A percentile compares a stretch with the other conserved stretches of the same genome.
Conservation (phyloP, 495 filamentous ascomycete species). For the Penicillium steckii region DNA sequence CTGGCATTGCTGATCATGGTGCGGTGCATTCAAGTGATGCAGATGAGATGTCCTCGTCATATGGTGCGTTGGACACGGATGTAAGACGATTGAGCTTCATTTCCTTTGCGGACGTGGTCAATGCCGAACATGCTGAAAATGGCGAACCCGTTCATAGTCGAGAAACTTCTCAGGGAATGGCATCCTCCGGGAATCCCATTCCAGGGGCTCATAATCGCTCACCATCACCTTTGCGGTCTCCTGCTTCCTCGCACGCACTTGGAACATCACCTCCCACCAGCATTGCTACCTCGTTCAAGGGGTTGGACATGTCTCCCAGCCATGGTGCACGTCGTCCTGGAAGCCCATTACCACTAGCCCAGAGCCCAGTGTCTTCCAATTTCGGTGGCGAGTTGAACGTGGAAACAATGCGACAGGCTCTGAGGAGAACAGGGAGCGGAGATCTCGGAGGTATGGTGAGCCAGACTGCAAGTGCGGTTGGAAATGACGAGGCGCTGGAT, state of each 20-base stretch:
- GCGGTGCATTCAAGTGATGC: slow-evolving; percentile 50
- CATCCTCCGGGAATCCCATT: slow-evolving; percentile 36
- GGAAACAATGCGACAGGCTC: slow-evolving; percentile 87
- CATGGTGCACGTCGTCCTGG: slow-evolving; percentile 30
- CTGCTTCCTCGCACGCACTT: slow-evolving; percentile 61
- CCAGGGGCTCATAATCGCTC: slow-evolving; percentile 61
- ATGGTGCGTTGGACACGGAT: slow-evolving; percentile 67
- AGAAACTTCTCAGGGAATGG: slow-evolving; percentile 60
- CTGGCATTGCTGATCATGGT: slow-evolving; percentile 47
- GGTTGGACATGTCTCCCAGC: slow-evolving; percentile 59
- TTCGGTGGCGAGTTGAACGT: slow-evolving; percentile 71
- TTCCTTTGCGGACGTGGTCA: slow-evolving; percentile 93
- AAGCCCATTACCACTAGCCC: slow-evolving; percentile 26
- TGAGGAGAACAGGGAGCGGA: slow-evolving; percentile 69
- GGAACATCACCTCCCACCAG: slow-evolving; percentile 67
- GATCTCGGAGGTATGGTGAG: slow-evolving; percentile 67
- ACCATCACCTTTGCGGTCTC: slow-evolving; percentile 69
- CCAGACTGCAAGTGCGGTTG: slow-evolving; percentile 59
- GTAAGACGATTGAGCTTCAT: slow-evolving; percentile 87
- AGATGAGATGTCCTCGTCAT: slow-evolving; percentile 56
- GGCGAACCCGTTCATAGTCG: slow-evolving; percentile 31
- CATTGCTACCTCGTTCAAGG: slow-evolving; percentile 63
- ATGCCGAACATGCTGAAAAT: slow-evolving; percentile 69
- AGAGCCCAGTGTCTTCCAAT: slow-evolving; percentile 45
- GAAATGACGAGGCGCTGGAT: slow-evolving; percentile 32